Evolutionary conservation across 164 flowering plant species (phyloP).

Genomic region (Warburgia ugandensis): DNA sequence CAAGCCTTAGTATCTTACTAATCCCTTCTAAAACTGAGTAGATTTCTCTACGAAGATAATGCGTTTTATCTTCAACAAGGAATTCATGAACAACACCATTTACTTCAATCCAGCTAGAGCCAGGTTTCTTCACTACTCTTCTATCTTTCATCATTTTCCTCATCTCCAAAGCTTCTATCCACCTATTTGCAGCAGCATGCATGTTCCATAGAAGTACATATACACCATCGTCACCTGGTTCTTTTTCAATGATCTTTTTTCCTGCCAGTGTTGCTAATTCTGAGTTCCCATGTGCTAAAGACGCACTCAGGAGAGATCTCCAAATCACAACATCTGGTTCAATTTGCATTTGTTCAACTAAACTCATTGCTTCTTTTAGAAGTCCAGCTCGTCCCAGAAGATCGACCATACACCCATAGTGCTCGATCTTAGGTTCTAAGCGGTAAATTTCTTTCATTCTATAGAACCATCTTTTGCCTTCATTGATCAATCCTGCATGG

Average conservation of each 20-base stretch:
- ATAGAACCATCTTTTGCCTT: slow-evolving; percentile 26
- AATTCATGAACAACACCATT: slow-evolving; percentile 35
- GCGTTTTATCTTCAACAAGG: slow-evolving; percentile 24
- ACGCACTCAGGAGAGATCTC: slow-evolving; percentile 29
- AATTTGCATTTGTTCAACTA: slow-evolving; percentile 21
- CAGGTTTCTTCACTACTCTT: slow-evolving; percentile 34
- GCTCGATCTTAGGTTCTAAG: slow-evolving; percentile 22
- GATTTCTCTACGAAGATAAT: slow-evolving; percentile 8
- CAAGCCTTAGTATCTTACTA: slow-evolving; percentile 14
- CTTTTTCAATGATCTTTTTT: slow-evolving; percentile 18
- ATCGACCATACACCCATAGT: slow-evolving; percentile 32
- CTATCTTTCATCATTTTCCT: slow-evolving; percentile 19
- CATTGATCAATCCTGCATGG: slow-evolving; percentile 29
- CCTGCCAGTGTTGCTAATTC: slow-evolving; percentile 23
- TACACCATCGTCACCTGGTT: slow-evolving; percentile 25
- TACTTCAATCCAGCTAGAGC: slow-evolving; percentile 41
- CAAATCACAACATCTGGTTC: slow-evolving; percentile 23
- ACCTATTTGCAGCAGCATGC: slow-evolving; percentile 18
- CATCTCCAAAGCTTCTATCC: slow-evolving; percentile 23
- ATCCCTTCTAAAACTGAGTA: slow-evolving; percentile 18
- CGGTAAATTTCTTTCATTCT: slow-evolving; percentile 21
- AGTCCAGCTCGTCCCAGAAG: slow-evolving; percentile 32
- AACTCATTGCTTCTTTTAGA: slow-evolving; percentile 19
- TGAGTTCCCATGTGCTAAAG: slow-evolving; percentile 19
- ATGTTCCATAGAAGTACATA: slow-evolving; percentile 24